These are phyloP conservation scores for Drosera capensis DNA, from an alignment of 148 eudicot species.

Conservation along the genomic window DNA sequence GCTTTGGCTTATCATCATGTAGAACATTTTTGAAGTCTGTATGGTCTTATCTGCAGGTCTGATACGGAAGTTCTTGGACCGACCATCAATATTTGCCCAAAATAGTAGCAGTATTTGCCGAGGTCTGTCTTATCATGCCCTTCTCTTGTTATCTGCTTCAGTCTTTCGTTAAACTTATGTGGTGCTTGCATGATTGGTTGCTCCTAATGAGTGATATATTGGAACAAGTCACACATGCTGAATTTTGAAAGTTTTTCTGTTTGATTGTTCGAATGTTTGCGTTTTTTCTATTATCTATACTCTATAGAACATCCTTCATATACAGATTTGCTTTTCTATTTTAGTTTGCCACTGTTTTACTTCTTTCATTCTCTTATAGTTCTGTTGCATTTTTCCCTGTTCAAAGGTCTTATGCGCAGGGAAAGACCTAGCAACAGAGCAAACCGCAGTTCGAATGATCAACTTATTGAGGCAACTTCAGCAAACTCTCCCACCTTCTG, in stretches of 20 bases:
- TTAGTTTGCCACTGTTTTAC: too few species aligned
- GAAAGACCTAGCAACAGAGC: constrained; percentile 29
- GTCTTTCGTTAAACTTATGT: background rate
- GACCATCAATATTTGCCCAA: constrained; percentile 22
- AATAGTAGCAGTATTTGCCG: constrained; percentile 31
- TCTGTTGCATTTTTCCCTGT: too few species aligned
- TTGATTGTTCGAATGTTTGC: background rate
- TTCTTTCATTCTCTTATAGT: too few species aligned
- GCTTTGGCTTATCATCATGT: background rate
- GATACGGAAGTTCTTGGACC: constrained; percentile 28
- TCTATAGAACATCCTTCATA: too few species aligned
- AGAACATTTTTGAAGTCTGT: background rate
- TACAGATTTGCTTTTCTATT: too few species aligned
- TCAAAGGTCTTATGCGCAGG: constrained; percentile 30
- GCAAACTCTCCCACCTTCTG: constrained; percentile 27
- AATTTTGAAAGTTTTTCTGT: background rate
- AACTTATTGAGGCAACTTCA: constrained; percentile 29
- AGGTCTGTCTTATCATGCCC: constrained; percentile 12
- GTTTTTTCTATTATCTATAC: background rate
- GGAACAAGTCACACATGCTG: background rate
- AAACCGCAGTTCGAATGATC: constrained; percentile 26
- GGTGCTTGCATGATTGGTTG: background rate
- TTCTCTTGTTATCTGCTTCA: background rate
- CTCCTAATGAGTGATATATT: background rate
- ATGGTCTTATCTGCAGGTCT: constrained; percentile 19